Base-by-base conservation (phyloP, 768 basidiomycete species). In the Boletus bicolor region DNA sequence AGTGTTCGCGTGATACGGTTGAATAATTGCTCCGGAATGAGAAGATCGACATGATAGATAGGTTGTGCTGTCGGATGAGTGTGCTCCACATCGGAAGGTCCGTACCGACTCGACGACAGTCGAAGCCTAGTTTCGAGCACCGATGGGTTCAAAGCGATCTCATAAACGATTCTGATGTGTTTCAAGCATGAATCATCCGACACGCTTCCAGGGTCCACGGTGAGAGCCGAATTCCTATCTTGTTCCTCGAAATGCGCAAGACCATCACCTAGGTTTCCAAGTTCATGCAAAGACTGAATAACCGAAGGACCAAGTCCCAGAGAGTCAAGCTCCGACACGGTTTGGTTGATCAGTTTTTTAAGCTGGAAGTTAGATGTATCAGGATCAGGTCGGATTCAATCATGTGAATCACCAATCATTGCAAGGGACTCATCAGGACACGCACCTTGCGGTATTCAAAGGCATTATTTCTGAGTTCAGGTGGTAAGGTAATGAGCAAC, bases 281-380 rank as follows among this genome's bases (percentile, higher is more conserved):
- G 56, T 41, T 64, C 69, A 17, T 80, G 67, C 21, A 79, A 69
- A 47, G 77, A 71, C 0, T 80, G 80, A 14, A 85, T 70, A 0
- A 82, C 64, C 9, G 71, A 64, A 5, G 83, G 83, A 54, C 73
- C 74, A 7, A 86, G 72, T 0, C 91, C 94, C 24, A 93, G 74
- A 2, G 82, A 78, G 4, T 82, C 77, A 17, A 98, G 83, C 70
- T 98, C 94, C 10, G 74, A 71, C 1, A 89, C 91, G 37, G 93
- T 82, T 65, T 86, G 80, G 59, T 91, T 89, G 62, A 98, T 94
- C 32, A 95, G 75, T 63, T 90, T 93, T 74, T 98, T 97, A 53
- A 98, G 84, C 89, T 96, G n/a, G 7, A 62, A 7, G 12, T 36
- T 4, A 28, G 14, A 17, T 11, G 36, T n/a, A 36, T 41, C 32